Percentiles rank a stretch among this genome's conserved stretches.
Conservation (phyloP, 306 rosid species). For the Senna siamea region DNA sequence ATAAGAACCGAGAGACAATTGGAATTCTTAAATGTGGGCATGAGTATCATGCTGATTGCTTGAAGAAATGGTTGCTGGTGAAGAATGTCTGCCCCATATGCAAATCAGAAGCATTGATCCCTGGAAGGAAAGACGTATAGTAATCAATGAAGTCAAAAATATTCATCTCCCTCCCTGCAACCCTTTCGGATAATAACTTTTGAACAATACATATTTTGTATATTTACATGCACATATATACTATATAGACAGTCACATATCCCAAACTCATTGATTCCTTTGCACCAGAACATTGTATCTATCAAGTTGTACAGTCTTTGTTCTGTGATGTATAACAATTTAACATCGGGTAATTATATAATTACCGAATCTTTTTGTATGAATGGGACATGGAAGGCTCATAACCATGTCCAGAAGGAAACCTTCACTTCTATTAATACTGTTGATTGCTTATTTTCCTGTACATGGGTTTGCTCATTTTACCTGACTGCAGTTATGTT, state of each 20-base stretch:
- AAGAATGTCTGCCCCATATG: slow-evolving; percentile 95
- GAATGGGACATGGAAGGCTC: slow-evolving; percentile 15
- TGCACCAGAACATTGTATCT: slow-evolving; percentile 68
- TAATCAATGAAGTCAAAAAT: slow-evolving; percentile 24
- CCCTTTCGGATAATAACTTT: slow-evolving; percentile 39
- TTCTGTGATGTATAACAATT: slow-evolving; percentile 37
- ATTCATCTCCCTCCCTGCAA: slow-evolving; percentile 29
- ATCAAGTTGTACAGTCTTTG: slow-evolving; percentile 76
- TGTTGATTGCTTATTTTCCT: neutral
- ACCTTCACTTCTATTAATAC: neutral
- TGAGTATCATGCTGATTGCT: slow-evolving; percentile 81
- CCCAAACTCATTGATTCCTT: slow-evolving; percentile 62
- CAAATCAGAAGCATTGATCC: slow-evolving; percentile 84
- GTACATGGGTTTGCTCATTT: neutral
- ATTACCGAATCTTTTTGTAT: slow-evolving; percentile 29
- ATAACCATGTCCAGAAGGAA: neutral
- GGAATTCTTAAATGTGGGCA: slow-evolving; percentile 87
- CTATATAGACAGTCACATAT: slow-evolving; percentile 50
- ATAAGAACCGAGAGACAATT: slow-evolving; percentile 64
- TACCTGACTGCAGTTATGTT: slow-evolving; percentile 14
- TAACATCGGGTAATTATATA: slow-evolving; percentile 41
- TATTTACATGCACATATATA: slow-evolving; percentile 61
- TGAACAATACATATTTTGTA: slow-evolving; percentile 55
- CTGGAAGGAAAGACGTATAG: slow-evolving; percentile 53
- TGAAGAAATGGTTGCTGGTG: slow-evolving; percentile 80